These are phyloP conservation scores for Citrus trifoliata DNA, from an alignment of 345 rosid species.

Conservation along the genomic window DNA sequence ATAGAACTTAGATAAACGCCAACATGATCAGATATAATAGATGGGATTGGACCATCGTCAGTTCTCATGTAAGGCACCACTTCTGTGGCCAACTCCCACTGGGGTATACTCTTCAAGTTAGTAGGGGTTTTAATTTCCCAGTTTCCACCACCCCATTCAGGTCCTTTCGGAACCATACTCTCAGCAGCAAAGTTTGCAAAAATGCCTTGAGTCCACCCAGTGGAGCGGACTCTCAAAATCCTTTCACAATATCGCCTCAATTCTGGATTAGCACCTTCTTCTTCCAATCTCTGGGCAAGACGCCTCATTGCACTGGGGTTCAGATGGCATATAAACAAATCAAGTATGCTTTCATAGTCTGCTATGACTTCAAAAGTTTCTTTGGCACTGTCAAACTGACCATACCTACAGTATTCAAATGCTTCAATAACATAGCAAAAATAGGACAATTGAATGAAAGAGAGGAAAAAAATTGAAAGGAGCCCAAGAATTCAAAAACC, in stretches of 20 bases:
- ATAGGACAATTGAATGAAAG: neutral
- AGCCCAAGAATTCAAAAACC: neutral
- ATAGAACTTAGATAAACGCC: constrained; percentile 93
- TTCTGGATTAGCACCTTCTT: constrained; percentile 82
- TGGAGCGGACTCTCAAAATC: constrained; percentile 85
- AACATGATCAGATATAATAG: constrained; percentile 79
- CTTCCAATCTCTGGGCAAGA: constrained; percentile 95
- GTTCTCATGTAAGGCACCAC: constrained; percentile 99
- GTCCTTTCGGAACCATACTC: constrained; percentile 97
- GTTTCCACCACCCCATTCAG: constrained; percentile 99
- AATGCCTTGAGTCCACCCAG: constrained; percentile 98
- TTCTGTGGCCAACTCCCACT: constrained; percentile 95
- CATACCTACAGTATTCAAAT: constrained; percentile 63
- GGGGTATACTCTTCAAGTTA: constrained; percentile 77
- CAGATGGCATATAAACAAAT: constrained; percentile 94
- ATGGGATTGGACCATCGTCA: constrained; percentile 90
- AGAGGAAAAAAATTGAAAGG: neutral
- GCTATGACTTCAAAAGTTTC: constrained; percentile 97
- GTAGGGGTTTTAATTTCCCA: constrained; percentile 97
- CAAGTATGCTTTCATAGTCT: constrained; percentile 93
- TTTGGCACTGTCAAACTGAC: constrained; percentile 93
- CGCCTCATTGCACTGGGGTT: constrained; percentile 99
- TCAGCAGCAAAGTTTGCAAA: constrained; percentile 99
- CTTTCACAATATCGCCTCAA: constrained; percentile 89
- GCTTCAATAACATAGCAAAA: constrained; percentile 6